Percentiles rank a stretch among this genome's conserved stretches.
Evolutionary conservation across 2,329 filamentous ascomycete species (phyloP).

Genomic region (Drechmeria coniospora): DNA sequence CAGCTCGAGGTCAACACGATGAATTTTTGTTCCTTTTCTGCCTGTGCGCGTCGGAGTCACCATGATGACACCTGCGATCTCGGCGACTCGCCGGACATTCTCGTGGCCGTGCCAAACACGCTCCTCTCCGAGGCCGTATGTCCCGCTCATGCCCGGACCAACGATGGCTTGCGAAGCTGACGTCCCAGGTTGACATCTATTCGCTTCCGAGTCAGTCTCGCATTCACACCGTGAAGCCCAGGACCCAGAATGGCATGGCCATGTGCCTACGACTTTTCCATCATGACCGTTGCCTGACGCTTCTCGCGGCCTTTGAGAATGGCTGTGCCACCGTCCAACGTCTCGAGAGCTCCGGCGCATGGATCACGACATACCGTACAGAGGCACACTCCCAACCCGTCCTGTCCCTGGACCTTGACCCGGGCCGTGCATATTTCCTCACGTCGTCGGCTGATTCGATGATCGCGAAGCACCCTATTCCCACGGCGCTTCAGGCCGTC

Average conservation of each 20-base stretch:
- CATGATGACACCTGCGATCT: constrained; percentile 10
- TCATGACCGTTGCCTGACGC: constrained; percentile 32
- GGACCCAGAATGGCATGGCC: constrained; percentile 58
- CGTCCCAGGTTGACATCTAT: constrained; percentile 58
- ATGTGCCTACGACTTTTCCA: constrained; percentile 63
- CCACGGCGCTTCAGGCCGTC: constrained; percentile 14
- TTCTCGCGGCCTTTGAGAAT: constrained; percentile 74
- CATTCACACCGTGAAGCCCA: constrained; percentile 39
- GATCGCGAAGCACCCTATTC: constrained; percentile 61
- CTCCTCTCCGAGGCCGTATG: constrained; percentile 54
- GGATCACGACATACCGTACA: constrained; percentile 43
- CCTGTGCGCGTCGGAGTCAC: constrained; percentile 32
- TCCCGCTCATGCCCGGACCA: constrained; percentile 3
- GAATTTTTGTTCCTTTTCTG: constrained; percentile 82
- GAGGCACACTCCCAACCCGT: constrained; percentile 67
- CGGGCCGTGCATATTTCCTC: constrained; percentile 43
- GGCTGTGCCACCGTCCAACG: constrained; percentile 56
- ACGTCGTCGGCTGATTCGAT: constrained; percentile 73
- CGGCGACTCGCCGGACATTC: constrained; percentile 25
- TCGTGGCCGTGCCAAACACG: constrained; percentile 71
- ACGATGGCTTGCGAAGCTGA: constrained; percentile 3
- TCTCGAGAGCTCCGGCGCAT: constrained; percentile 25
- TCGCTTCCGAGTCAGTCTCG: constrained; percentile 61
- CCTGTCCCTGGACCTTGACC: constrained; percentile 51
- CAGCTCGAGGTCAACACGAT: constrained; percentile 77